Evolutionary conservation across 2,329 filamentous ascomycete genomes (phyloP), one percentile per base, ranked within the genome.

Genomic region (Xylariaceae sp.): DNA sequence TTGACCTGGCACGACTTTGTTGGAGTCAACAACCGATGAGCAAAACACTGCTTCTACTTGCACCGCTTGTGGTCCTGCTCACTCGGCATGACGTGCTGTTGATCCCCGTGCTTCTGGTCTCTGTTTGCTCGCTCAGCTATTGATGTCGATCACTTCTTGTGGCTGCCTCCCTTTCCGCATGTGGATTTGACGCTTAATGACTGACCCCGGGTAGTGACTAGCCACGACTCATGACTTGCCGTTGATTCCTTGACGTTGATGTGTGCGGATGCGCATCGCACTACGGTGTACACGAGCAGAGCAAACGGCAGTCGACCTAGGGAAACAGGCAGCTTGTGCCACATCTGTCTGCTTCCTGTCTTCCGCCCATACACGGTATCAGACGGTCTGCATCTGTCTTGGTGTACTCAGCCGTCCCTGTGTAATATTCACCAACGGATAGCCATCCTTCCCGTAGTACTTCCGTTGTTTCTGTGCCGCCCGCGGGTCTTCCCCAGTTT

Each of bases 291-390:
- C n/a, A 55, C 23, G 23, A 30, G 23, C 23, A 30, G 23, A 39
- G 47, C 58, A 60, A 57, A 57, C 55, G 47, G 30, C 44, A 39
- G 15, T 48, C 49, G 53, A 47, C 51, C 61, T 37, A 58, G 57
- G 62, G 61, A 64, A 63, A 63, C 64, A 58, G 55, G 61, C 62
- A 64, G 61, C 59, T 62, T 50, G 66, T 68, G 62, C 60, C 50
- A 66, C 56, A 50, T 37, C 30, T 57, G 35, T 42, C 44, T 13
- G 42, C 42, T 3, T 34, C 3, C n/a, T 45, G 15, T 55, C 37
- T 58, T 37, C 17, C 53, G n/a, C 10, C 42, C 42, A 45, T 45
- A 45, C 42, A 53, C 45, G 49, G 55, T 58, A 48, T 53, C 37
- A 52, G 48, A 56, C 37, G 39, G 17, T 44, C 56, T 45, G 35